Evolutionary conservation across 345 rosid genomes (phyloP).

Genomic region (Hypericum perforatum): DNA sequence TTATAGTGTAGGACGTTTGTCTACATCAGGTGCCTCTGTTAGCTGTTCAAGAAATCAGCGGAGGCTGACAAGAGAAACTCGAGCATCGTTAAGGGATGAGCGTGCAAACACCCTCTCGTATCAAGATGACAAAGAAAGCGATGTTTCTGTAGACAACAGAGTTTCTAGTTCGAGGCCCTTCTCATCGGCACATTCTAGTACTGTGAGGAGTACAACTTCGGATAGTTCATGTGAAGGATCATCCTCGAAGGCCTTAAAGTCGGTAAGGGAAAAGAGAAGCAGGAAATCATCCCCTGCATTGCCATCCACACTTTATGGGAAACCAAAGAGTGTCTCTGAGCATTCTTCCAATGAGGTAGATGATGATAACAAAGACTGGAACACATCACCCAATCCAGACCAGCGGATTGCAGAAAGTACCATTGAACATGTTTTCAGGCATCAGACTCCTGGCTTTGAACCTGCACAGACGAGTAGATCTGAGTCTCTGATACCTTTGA

Average conservation of each 20-base stretch:
- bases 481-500: conserved; percentile 2
- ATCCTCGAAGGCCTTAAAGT: conserved; percentile 5
- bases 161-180: conserved; percentile 5
- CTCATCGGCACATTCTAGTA: conserved; percentile 5
- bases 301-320: conserved; percentile 7
- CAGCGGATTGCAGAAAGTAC: conserved; percentile 6
- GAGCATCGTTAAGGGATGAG: neutral
- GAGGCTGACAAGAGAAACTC: neutral
- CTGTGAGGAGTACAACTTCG: conserved; percentile 10
- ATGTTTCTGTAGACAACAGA: neutral
- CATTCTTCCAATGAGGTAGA: conserved; percentile 2
- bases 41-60: conserved; percentile 5
- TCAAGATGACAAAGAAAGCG: neutral
- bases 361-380: conserved; percentile 8
- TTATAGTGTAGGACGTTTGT: conserved; percentile 3
- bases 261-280: conserved; percentile 4
- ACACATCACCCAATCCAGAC: conserved; percentile 2
- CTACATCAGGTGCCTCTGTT: conserved; percentile 4
- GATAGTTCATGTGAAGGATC: conserved; percentile 12
- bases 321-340: conserved; percentile 8
- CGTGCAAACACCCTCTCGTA: neutral
- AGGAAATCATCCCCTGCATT: conserved; percentile 4
- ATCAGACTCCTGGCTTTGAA: conserved; percentile 9
- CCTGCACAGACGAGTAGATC: conserved; percentile 8
- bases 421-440: conserved; percentile 9